Conservation (phyloP, 2,329 filamentous ascomycete species). For the Xylaria hypoxylon region DNA sequence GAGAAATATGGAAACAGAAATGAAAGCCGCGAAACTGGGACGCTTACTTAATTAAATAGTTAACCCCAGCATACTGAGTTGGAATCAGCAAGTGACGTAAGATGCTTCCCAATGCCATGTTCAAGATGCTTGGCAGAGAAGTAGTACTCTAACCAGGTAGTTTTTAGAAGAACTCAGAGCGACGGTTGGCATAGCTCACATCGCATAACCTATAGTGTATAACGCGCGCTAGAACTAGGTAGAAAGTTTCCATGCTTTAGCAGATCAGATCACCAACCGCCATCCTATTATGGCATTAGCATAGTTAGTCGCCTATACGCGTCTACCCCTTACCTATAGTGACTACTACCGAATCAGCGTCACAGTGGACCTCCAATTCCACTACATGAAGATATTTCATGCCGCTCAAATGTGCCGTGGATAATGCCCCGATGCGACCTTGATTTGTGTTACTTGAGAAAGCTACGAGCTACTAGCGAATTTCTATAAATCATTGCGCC, state of each 20-base stretch:
- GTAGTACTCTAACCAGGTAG: too few species aligned
- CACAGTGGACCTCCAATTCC: conserved; percentile 10
- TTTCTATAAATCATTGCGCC: conserved; percentile 14
- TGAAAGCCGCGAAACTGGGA: not conserved
- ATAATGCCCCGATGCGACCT: conserved; percentile 1
- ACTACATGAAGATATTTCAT: conserved; percentile 1
- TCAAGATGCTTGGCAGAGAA: not conserved
- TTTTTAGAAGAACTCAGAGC: not conserved
- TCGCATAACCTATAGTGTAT: not conserved
- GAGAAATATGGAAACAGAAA: conserved; percentile 5
- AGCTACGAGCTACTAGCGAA: not conserved
- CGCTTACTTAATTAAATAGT: not conserved
- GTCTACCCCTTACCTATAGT: too few species aligned
- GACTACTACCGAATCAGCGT: not conserved
- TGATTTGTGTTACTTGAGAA: not conserved
- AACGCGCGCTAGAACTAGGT: too few species aligned
- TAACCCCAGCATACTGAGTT: too few species aligned
- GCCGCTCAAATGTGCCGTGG: conserved; percentile 10
- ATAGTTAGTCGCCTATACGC: too few species aligned
- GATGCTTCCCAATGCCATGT: not conserved
- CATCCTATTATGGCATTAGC: too few species aligned
- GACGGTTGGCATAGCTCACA: not conserved
- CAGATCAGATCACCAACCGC: too few species aligned
- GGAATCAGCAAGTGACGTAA: not conserved
- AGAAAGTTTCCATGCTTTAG: too few species aligned